These are phyloP conservation scores for Daldinia bambusicola DNA, from an alignment of 495 filamentous ascomycete genomes.

Conservation along the genomic window DNA sequence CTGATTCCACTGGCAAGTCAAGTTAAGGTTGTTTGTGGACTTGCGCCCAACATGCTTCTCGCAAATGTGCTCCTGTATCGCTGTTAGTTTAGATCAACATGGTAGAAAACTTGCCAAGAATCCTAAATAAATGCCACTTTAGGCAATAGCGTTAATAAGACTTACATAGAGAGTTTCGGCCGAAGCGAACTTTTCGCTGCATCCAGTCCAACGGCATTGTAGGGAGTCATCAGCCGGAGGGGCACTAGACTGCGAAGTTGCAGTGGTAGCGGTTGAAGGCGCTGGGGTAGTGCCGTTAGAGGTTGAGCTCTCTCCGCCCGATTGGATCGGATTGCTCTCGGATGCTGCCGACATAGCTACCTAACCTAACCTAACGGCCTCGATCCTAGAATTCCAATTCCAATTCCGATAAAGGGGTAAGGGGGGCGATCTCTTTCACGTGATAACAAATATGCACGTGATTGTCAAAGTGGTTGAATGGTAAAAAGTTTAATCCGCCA, in stretches of 20 bases:
- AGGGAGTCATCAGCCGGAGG: slow-evolving; percentile 67
- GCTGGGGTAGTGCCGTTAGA: slow-evolving; percentile 59
- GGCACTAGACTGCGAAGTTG: slow-evolving; percentile 51
- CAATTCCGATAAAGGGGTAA: neutral
- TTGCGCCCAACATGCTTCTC: slow-evolving; percentile 98
- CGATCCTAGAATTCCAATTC: slow-evolving; percentile 1
- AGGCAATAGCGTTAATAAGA: slow-evolving; percentile 24
- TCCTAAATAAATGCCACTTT: too few relatives aligned
- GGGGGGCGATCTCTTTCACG: neutral
- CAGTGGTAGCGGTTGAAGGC: slow-evolving; percentile 53
- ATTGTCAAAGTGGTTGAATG: too few relatives aligned
- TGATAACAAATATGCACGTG: slow-evolving; percentile 2
- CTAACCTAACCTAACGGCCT: too few relatives aligned
- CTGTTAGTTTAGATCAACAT: slow-evolving; percentile 38
- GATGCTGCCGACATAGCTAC: slow-evolving; percentile 47
- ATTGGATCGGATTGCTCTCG: slow-evolving; percentile 42
- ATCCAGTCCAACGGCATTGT: slow-evolving; percentile 86
- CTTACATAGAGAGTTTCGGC: slow-evolving; percentile 93
- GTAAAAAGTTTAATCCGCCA: too few relatives aligned
- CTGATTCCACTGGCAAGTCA: slow-evolving; percentile 96
- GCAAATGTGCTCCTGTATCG: slow-evolving; percentile 90
- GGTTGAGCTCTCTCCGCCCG: slow-evolving; percentile 48
- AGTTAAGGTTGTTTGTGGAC: slow-evolving; percentile 97
- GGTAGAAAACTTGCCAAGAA: slow-evolving; percentile 8
- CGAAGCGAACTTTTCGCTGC: slow-evolving; percentile 79